These are phyloP conservation scores for Bimuria novae-zelandiae DNA, from an alignment of 2,329 filamentous ascomycete species.

Conservation along the genomic window DNA sequence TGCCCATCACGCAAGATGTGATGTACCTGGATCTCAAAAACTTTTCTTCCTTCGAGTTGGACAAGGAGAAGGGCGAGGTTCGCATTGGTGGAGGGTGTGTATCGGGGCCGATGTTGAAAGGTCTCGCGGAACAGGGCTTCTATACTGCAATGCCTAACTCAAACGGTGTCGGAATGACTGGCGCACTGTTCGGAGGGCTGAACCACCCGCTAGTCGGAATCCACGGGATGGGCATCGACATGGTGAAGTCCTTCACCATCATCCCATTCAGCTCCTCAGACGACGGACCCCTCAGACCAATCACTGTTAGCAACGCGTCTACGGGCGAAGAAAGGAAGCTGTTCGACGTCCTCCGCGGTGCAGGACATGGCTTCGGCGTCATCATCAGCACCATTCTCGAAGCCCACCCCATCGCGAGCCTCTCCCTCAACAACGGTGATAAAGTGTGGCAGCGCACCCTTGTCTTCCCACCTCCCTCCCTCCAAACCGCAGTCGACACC, in stretches of 20 bases:
- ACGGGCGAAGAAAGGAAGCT: slow-evolving; percentile 29
- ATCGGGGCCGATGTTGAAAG: slow-evolving; percentile 31
- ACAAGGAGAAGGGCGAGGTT: slow-evolving; percentile 30
- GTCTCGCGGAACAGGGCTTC: slow-evolving; percentile 28
- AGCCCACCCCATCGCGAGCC: slow-evolving; percentile 23
- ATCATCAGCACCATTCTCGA: slow-evolving; percentile 36
- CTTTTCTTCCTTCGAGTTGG: slow-evolving; percentile 36
- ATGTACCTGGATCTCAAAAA: slow-evolving; percentile 43
- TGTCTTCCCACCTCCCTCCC: slow-evolving; percentile 30
- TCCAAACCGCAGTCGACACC: slow-evolving; percentile 21
- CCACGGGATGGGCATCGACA: slow-evolving; percentile 43
- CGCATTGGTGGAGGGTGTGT: slow-evolving; percentile 37
- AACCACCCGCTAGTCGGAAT: slow-evolving; percentile 30
- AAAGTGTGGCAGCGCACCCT: slow-evolving; percentile 41
- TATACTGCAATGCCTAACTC: slow-evolving; percentile 32
- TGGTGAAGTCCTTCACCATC: slow-evolving; percentile 33
- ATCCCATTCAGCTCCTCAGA: slow-evolving; percentile 18
- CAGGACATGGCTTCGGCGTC: slow-evolving; percentile 43
- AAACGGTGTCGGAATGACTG: slow-evolving; percentile 23
- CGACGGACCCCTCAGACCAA: neutral
- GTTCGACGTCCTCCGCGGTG: slow-evolving; percentile 41
- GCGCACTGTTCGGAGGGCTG: slow-evolving; percentile 20
- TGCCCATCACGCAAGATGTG: slow-evolving; percentile 31
- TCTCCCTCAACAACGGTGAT: slow-evolving; percentile 29
- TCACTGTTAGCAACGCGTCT: slow-evolving; percentile 22